Base-by-base conservation (phyloP, 75 land plant genomes). In the Pinus taeda region DNA sequence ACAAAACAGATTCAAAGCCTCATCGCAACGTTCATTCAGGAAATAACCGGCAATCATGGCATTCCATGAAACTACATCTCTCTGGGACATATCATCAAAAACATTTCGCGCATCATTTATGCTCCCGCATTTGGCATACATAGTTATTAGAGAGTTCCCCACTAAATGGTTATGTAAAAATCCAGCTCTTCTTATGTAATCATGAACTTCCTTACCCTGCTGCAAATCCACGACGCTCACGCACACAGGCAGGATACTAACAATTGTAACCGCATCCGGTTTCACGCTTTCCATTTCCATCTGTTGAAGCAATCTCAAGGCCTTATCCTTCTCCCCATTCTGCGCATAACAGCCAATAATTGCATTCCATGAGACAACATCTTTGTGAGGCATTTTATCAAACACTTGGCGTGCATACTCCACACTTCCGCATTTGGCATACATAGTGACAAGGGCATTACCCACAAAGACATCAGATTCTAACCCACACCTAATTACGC, bases 401-500 rank as follows among this genome's bases (percentile, higher is more conserved):
- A 93, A 93, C 73, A 88, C 60, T 76, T 79, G 64, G 5, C 87
- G 60, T 14, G 88, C 88, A 55, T 64, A 56, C 1, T 65, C 21
- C 26, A 85, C 24, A 45, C 64, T 62, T 3, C 85, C 88, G 11
- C 74, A 72, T 11, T 85, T 79, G 0, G 86, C 81, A 76, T 93
- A 93, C 73, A 87, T 11, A 39, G 71, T 33, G n/a, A 93, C 79
- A 79, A 93, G 71, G 1, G 96, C 77, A 76, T 87, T 93, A 1
- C 59, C 81, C 30, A 91, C 76, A 6, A 86, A 83, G 4, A 84
- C 78, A 71, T 79, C 57, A 64, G 45, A 49, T 5, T 85, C 85
- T 7, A 75, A 15, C 53, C 91, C 89, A 3, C 57, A 76, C 20
- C 84, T 77, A 58, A 84, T 29, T 21, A 81, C 81, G 82, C 87